Evolutionary conservation across 2,329 filamentous ascomycete species (phyloP).

Genomic region (Pseudogymnoascus destructans): DNA sequence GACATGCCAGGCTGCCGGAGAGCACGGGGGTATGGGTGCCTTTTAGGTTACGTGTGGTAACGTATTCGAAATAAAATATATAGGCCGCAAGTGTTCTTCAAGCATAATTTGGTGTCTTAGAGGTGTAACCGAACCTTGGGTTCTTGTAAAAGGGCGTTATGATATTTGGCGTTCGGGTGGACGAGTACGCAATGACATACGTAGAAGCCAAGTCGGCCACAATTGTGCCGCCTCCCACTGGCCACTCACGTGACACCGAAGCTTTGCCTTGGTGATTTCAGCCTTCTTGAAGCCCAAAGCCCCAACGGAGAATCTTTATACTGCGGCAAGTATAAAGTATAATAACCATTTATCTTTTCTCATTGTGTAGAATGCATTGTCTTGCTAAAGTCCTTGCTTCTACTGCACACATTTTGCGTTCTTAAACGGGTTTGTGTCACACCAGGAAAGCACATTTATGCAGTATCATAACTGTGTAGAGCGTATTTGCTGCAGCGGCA

Average conservation of each 20-base stretch:
- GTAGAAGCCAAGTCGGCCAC: conserved; percentile 2
- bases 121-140: background rate
- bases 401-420: background rate
- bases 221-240: background rate
- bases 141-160: background rate
- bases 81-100: background rate
- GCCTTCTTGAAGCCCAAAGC: background rate
- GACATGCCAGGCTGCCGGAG: conserved; percentile 22
- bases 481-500: background rate
- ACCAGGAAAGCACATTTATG: background rate
- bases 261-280: conserved; percentile 1
- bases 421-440: background rate
- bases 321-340: background rate
- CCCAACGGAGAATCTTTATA: background rate
- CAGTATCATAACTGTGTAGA: background rate
- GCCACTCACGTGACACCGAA: background rate
- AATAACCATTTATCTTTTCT: background rate
- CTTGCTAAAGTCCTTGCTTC: background rate
- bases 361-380: background rate
- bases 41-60: conserved; percentile 2
- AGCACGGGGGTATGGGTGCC: background rate
- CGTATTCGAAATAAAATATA: background rate
- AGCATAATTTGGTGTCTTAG: background rate
- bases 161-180: conserved; percentile 2
- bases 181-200: conserved; percentile 4